These are phyloP conservation scores for Emmonsiellopsis sp. DNA, from an alignment of 2,329 filamentous ascomycete genomes.

Conservation along the genomic window DNA sequence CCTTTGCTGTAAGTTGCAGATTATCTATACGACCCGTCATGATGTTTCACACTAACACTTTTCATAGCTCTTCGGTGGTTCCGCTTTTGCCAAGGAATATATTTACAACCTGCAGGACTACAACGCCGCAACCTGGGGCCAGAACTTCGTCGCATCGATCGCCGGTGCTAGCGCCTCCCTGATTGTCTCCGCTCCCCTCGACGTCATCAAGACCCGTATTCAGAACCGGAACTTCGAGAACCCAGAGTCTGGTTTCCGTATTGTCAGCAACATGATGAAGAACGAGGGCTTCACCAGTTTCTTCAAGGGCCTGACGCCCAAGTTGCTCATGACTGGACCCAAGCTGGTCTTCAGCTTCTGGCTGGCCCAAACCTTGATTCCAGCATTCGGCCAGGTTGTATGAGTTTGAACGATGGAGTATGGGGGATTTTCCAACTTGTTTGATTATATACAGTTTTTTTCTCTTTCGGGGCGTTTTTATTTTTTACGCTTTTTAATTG, in stretches of 20 bases:
- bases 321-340: slow-evolving; percentile 97
- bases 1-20: slow-evolving; percentile 67
- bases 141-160: slow-evolving; percentile 97
- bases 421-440: neutral
- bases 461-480: neutral
- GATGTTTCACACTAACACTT: slow-evolving; percentile 7
- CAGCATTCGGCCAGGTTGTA: slow-evolving; percentile 67
- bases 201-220: slow-evolving; percentile 97
- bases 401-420: slow-evolving; percentile 20
- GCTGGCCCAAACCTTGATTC: slow-evolving; percentile 96
- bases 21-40: neutral
- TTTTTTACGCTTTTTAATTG: no score
- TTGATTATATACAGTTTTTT: neutral
- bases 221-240: slow-evolving; percentile 99
- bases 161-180: slow-evolving; percentile 92
- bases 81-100: slow-evolving; percentile 95
- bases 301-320: slow-evolving; percentile 96
- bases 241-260: slow-evolving; percentile 86
- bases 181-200: slow-evolving; percentile 86
- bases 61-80: slow-evolving; percentile 81
- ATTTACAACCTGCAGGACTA: slow-evolving; percentile 84
- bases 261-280: slow-evolving; percentile 84
- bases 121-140: slow-evolving; percentile 85
- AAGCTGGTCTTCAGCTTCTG: slow-evolving; percentile 99
- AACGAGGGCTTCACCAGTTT: slow-evolving; percentile 79